A percentile compares a stretch with the other conserved stretches of the same genome.
Conservation (phyloP, 225 moss, liverwort and hornwort genomes). For the Climacium dendroides region DNA sequence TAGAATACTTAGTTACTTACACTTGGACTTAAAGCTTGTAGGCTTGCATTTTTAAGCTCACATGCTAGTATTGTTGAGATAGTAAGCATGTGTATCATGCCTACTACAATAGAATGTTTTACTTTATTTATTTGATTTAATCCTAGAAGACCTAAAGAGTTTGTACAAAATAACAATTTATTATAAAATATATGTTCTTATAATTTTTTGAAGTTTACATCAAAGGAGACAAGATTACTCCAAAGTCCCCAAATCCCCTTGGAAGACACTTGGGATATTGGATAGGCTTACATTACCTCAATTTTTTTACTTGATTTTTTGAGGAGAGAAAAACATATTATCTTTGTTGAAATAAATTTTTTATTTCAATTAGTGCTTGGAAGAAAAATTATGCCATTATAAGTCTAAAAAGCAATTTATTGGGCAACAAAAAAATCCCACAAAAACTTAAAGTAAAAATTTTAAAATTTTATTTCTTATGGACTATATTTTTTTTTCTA, state of each 20-base stretch:
- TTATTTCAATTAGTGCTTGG: neutral
- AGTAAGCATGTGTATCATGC: neutral
- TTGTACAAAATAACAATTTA: neutral
- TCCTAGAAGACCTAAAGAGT: neutral
- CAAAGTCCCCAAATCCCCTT: neutral
- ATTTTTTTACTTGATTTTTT: neutral
- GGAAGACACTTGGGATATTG: rapidly evolving
- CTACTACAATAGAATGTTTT: neutral
- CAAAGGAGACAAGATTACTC: neutral
- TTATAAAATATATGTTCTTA: neutral
- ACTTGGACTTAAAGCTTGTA: too few species aligned
- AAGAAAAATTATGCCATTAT: neutral
- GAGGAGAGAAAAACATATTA: too few species aligned
- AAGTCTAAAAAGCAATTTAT: too few species aligned
- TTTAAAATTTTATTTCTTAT: too few species aligned
- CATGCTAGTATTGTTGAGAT: too few species aligned
- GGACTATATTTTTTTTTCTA: too few species aligned
- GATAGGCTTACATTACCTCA: neutral
- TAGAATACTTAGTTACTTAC: too few species aligned
- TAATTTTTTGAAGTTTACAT: neutral
- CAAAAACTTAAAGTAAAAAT: too few species aligned
- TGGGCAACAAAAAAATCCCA: too few species aligned
- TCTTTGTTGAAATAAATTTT: too few species aligned
- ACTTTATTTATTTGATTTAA: neutral
- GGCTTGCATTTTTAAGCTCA: too few species aligned